Conservation (phyloP, 2,329 filamentous ascomycete species). For the Penicillium sp. region DNA sequence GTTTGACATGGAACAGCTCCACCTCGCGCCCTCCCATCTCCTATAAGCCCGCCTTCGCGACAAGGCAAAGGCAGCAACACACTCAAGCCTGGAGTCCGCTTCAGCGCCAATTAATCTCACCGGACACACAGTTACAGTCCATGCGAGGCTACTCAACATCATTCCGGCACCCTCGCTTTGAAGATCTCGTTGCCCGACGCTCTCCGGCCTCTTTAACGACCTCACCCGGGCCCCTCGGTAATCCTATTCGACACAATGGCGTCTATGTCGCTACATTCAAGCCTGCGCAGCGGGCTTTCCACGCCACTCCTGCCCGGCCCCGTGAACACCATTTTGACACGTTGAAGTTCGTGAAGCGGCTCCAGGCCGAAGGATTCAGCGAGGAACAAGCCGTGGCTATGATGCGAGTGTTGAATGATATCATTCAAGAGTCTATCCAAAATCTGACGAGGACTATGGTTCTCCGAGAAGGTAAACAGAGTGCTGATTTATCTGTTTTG, state of each 20-base stretch:
- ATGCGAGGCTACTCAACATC: conserved; percentile 16
- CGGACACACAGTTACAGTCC: conserved; percentile 8
- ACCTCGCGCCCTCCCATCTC: conserved; percentile 33
- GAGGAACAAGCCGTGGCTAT: conserved; percentile 95
- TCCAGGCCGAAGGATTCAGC: conserved; percentile 89
- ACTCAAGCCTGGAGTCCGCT: conserved; percentile 23
- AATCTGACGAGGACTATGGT: conserved; percentile 98
- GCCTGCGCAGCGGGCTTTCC: conserved; percentile 52
- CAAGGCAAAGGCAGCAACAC: conserved; percentile 23
- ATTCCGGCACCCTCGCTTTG: conserved; percentile 11
- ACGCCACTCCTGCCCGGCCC: conserved; percentile 59
- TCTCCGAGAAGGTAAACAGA: conserved; percentile 70
- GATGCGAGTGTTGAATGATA: conserved; percentile 96
- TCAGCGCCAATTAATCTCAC: conserved; percentile 21
- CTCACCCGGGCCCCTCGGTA: conserved; percentile 19
- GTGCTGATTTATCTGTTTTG: not conserved
- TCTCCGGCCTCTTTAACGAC: conserved; percentile 17
- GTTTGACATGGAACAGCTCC: conserved; percentile 42
- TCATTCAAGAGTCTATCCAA: conserved; percentile 97
- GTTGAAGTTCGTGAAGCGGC: conserved; percentile 88
- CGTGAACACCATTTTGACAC: conserved; percentile 98
- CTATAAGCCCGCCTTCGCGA: conserved; percentile 25
- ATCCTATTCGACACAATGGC: conserved; percentile 46
- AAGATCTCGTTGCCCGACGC: conserved; percentile 21
- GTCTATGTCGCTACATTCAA: conserved; percentile 48